phyloP scores from a whole-genome alignment of 2,329 filamentous ascomycete genomes.

The Blastomyces gilchristii region DNA sequence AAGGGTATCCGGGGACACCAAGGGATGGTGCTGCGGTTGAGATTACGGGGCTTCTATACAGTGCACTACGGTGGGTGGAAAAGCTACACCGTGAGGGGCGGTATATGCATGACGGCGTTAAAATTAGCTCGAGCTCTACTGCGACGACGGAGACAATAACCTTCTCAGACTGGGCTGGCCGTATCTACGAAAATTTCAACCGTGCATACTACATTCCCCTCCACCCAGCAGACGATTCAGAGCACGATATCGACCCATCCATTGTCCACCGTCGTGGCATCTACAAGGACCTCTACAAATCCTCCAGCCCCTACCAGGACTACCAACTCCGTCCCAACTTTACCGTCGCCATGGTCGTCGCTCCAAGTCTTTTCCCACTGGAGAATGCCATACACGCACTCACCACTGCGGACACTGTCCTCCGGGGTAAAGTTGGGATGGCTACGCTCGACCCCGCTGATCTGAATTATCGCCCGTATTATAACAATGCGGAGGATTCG shows the following conservation, averaged over 20 bases:
- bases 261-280: conserved; percentile 87
- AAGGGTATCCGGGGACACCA: conserved; percentile 90
- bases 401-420: conserved; percentile 63
- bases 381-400: conserved; percentile 70
- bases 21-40: conserved; percentile 91
- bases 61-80: conserved; percentile 70
- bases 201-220: conserved; percentile 78
- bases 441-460: conserved; percentile 88
- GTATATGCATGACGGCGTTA: conserved; percentile 65
- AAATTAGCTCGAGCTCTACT: conserved; percentile 44
- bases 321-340: conserved; percentile 95
- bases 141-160: conserved; percentile 44
- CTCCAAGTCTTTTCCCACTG: conserved; percentile 74
- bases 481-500: conserved; percentile 89
- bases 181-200: conserved; percentile 80
- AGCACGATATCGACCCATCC: conserved; percentile 68
- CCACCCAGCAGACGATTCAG: conserved; percentile 55
- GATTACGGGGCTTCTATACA: conserved; percentile 89
- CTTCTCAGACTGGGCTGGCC: conserved; percentile 66
- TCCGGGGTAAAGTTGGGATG: conserved; percentile 87
- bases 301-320: conserved; percentile 92
- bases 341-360: conserved; percentile 88
- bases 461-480: conserved; percentile 87
- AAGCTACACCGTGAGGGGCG: conserved; percentile 56
- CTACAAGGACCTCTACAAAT: conserved; percentile 94